Conservation (phyloP, 2,329 filamentous ascomycete species). For the Trichophyton simii region DNA sequence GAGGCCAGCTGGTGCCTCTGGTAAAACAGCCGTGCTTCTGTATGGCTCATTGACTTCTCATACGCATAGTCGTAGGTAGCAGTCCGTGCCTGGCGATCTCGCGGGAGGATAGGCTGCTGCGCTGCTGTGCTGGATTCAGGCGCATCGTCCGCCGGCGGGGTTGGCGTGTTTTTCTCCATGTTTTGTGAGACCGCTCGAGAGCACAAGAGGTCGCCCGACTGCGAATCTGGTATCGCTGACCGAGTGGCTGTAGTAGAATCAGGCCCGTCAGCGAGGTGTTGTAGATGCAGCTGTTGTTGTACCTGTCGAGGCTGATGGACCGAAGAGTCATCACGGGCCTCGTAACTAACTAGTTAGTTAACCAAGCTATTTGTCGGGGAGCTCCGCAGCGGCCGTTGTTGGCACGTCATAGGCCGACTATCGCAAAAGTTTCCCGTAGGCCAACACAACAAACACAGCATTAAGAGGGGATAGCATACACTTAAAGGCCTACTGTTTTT, state of each 20-base stretch:
- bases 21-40: slow-evolving; percentile 92
- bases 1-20: slow-evolving; percentile 67
- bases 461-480: no score
- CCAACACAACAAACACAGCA: no score
- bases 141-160: slow-evolving; percentile 4
- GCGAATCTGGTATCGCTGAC: background rate
- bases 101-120: slow-evolving; percentile 22
- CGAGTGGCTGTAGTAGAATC: background rate
- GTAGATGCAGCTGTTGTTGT: background rate
- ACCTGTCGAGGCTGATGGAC: background rate
- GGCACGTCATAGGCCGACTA: background rate
- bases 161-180: background rate
- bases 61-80: slow-evolving; percentile 88
- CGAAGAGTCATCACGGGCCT: background rate
- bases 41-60: slow-evolving; percentile 87
- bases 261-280: background rate
- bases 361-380: background rate
- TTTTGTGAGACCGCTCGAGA: background rate
- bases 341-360: background rate
- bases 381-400: background rate
- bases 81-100: slow-evolving; percentile 49
- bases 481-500: no score
- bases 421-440: background rate
- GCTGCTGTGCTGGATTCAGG: slow-evolving; percentile 4
- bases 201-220: background rate